Conservation (phyloP, 306 rosid species). For the Pterocarpus santalinus region DNA sequence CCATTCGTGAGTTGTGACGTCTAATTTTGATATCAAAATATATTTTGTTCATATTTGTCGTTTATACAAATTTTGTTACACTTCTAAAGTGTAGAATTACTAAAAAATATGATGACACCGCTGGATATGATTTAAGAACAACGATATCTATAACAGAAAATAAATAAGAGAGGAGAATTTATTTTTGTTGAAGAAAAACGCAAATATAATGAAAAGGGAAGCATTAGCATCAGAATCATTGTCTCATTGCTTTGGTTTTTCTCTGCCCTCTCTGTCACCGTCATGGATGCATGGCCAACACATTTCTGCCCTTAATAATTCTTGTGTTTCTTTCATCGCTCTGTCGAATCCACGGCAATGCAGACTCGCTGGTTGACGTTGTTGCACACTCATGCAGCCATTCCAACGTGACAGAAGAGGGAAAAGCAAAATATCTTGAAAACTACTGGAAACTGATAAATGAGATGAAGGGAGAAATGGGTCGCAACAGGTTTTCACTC, state of each 20-base stretch:
- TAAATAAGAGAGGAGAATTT: neutral
- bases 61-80: too few relatives aligned
- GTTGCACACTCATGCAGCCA: neutral
- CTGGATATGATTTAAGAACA: neutral
- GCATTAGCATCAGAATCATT: neutral
- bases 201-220: neutral
- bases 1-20: too few relatives aligned
- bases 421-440: neutral
- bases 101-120: neutral
- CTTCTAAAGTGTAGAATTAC: neutral
- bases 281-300: slow-evolving; percentile 3
- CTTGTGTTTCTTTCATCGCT: neutral
- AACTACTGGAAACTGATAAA: neutral
- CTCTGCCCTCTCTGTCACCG: neutral
- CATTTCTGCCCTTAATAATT: neutral
- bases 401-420: neutral
- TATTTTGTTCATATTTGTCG: too few relatives aligned
- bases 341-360: neutral
- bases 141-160: neutral
- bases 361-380: neutral
- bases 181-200: too few relatives aligned
- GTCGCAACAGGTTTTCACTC: neutral
- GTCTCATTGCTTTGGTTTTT: too few relatives aligned
- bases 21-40: too few relatives aligned
- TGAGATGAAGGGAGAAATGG: neutral